phyloP scores from a whole-genome alignment of 768 basidiomycete genomes.

The Lactarius evosmus region DNA sequence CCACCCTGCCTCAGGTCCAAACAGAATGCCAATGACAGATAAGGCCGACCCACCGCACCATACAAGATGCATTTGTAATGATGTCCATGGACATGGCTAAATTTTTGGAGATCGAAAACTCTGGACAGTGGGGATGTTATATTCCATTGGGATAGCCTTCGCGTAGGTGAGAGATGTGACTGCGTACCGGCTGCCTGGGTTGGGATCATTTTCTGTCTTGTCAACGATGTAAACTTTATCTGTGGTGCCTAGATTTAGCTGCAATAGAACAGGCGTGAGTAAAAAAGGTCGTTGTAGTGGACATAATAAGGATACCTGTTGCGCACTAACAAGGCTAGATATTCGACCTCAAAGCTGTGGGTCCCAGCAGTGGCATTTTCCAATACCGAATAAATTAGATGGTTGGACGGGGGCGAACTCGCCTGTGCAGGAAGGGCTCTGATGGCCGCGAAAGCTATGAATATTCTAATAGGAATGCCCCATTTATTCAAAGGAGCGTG shows the following conservation, averaged over 20 bases:
- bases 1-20: slow-evolving; percentile 35
- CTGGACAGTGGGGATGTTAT: slow-evolving; percentile 28
- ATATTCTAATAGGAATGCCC: not conserved
- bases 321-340: slow-evolving; percentile 67
- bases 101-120: slow-evolving; percentile 56
- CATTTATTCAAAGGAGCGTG: not conserved
- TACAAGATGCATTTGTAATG: slow-evolving; percentile 79
- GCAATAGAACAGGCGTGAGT: not conserved
- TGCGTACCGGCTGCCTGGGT: slow-evolving; percentile 53
- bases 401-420: slow-evolving; percentile 41
- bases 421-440: not conserved
- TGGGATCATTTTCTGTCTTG: slow-evolving; percentile 74
- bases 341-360: slow-evolving; percentile 65
- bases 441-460: not conserved
- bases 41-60: slow-evolving; percentile 43
- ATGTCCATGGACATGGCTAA: slow-evolving; percentile 68
- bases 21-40: slow-evolving; percentile 30
- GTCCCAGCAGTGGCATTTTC: slow-evolving; percentile 33
- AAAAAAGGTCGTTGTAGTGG: not conserved
- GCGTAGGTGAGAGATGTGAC: not conserved
- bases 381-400: slow-evolving; percentile 41
- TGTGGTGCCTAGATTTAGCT: slow-evolving; percentile 45
- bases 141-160: not conserved
- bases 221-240: slow-evolving; percentile 66
- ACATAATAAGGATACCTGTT: slow-evolving; percentile 48